phyloP scores from a whole-genome alignment of 805 yeast species.

The Grigorovia yakushimaensis region DNA sequence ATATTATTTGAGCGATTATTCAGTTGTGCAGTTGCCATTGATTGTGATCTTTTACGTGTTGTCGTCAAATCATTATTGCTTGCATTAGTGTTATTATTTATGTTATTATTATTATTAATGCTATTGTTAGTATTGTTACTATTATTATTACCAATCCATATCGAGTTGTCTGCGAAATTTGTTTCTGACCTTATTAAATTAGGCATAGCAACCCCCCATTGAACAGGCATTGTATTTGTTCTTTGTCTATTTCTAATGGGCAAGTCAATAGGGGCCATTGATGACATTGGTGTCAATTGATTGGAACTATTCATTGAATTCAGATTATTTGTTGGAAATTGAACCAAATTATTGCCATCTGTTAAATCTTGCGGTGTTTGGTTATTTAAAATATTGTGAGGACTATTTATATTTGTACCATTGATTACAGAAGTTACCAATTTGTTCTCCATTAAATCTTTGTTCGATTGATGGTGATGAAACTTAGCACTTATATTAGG shows the following conservation, averaged over 20 bases:
- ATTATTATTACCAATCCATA: neutral
- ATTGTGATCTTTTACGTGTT: conserved; percentile 9
- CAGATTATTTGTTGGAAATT: conserved; percentile 1
- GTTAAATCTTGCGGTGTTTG: neutral
- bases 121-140: neutral
- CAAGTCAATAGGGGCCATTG: conserved; percentile 1
- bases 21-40: conserved; percentile 6
- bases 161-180: conserved; percentile 3
- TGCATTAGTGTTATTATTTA: neutral
- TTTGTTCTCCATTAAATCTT: conserved; percentile 3
- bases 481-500: conserved; percentile 30
- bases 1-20: neutral
- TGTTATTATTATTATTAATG: neutral
- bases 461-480: conserved; percentile 14
- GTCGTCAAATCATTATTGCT: neutral
- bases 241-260: conserved; percentile 4
- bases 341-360: conserved; percentile 2
- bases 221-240: conserved; percentile 5
- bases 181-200: conserved; percentile 1
- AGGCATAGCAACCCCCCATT: conserved; percentile 2
- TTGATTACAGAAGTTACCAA: conserved; percentile 3
- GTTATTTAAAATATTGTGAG: conserved; percentile 1
- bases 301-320: neutral
- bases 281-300: conserved; percentile 1
- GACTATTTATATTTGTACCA: neutral